Evolutionary conservation across 139 green algal species (phyloP).

Genomic region (Volvox reticuliferus): DNA sequence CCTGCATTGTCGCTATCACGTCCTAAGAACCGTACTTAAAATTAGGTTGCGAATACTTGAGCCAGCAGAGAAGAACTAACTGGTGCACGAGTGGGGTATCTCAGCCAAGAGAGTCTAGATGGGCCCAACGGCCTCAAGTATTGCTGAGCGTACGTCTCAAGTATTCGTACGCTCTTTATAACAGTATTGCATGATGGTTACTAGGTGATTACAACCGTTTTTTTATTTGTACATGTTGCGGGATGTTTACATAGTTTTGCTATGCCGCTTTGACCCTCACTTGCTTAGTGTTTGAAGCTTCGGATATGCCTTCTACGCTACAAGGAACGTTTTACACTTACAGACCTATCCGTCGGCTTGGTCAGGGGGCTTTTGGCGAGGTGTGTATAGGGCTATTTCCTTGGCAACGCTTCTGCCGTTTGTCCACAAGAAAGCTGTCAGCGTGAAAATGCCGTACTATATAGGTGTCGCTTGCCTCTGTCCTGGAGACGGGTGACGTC

Average conservation of each 20-base stretch:
- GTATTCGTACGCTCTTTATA: no score
- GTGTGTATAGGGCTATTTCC: neutral
- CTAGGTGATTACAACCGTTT: no score
- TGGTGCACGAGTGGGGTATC: neutral
- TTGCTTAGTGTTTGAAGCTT: no score
- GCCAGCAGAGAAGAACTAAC: neutral
- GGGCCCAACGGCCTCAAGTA: neutral
- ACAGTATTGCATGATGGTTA: no score
- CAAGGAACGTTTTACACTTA: conserved; percentile 51
- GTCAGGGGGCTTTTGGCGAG: conserved; percentile 60
- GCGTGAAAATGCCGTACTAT: neutral
- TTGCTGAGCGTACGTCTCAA: neutral
- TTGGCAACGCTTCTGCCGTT: neutral
- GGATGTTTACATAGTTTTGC: no score
- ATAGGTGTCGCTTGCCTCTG: conserved; percentile 47
- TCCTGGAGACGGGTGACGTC: conserved; percentile 59
- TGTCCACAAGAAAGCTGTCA: neutral
- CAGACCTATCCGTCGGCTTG: conserved; percentile 41
- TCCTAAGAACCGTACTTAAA: neutral
- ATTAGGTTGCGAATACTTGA: neutral
- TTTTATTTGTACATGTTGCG: no score
- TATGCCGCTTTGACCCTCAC: no score
- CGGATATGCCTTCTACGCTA: conserved; percentile 11
- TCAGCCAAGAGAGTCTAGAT: neutral
- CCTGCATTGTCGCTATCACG: conserved; percentile 53